Base-by-base conservation (phyloP, 352 stramenopile genomes). In the Phytophthora sojae region DNA sequence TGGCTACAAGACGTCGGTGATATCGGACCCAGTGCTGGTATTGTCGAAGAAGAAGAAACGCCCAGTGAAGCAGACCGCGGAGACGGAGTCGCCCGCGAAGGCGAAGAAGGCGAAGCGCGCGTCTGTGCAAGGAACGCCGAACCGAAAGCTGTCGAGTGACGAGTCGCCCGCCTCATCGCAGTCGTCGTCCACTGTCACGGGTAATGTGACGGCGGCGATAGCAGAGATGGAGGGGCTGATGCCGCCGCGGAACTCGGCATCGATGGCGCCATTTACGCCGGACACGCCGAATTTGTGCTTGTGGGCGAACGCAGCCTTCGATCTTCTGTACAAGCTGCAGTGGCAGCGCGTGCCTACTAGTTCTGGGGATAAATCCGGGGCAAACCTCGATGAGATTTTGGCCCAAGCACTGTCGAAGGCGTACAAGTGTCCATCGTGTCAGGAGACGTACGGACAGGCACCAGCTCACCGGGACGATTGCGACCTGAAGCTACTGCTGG, bases 31-130 rank as follows among this genome's bases (percentile, higher is more conserved):
- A 2, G 81, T 93, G 12, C 69, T 91, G 11, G 83, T 93, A 29
- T 58, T 93, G 19, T 93, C 86, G 0, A 91, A 91, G 26, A 93
- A 90, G 77, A 85, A 93, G 81, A 93, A 92, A 69, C 91, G 86
- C 0, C 76, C 75, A 6, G 82, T 85, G 32, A 93, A 89, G 60
- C 59, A 72, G 1, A 77, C 88, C 17, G 62, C 51, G 6, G 80
- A 89, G 15, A 76, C 49, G 0, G 52, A 81, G 17, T 64, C 59
- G 2, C 63, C 79, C 21, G 75, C 62, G 2, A 85, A 76, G 30
- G 54, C 19, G 9, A 93, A 93, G 58, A 91, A 89, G 37, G 61
- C 60, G 15, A 89, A 82, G 44, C 26, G 26, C 26, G 26, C 26
- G 26, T 6, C 26, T 29, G 26, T 29, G 26, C 39, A 52, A 32